A percentile compares a stretch with the other conserved stretches of the same genome.
These are phyloP conservation scores for Backusella westeae DNA, from an alignment of 192 early-diverging fungal species.

Conservation along the genomic window DNA sequence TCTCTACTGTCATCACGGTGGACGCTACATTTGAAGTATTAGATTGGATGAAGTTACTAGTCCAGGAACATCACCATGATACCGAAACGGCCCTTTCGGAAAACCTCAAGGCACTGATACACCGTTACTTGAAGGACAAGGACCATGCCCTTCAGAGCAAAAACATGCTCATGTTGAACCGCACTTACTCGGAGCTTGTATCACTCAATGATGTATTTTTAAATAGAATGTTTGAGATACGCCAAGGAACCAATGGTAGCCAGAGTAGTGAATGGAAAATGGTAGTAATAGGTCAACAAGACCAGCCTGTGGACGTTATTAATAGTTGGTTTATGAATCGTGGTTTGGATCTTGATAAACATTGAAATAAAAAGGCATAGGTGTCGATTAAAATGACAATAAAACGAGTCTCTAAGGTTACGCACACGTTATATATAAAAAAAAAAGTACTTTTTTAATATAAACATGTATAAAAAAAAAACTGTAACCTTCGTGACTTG, in stretches of 20 bases:
- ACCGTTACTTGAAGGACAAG: neutral
- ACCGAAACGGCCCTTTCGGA: neutral
- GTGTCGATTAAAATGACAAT: no score
- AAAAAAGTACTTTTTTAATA: no score
- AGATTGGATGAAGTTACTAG: neutral
- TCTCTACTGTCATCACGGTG: neutral
- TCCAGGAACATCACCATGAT: neutral
- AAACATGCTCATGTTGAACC: neutral
- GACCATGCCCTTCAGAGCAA: neutral
- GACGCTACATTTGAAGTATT: neutral
- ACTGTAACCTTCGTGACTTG: no score
- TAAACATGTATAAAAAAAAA: no score
- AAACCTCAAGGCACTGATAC: neutral
- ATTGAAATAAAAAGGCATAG: no score
- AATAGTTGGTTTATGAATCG: neutral
- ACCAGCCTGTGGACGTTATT: neutral
- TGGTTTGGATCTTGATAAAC: no score
- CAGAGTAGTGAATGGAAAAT: neutral
- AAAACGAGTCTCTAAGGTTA: no score
- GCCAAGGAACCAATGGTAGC: neutral
- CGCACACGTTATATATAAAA: no score
- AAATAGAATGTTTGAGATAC: neutral
- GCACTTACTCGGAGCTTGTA: neutral
- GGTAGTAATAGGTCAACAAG: neutral
- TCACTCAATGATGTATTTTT: neutral